Evolutionary conservation across 192 early-diverging fungal genomes (phyloP).

Genomic region (Tieghemiomyces parasiticus): DNA sequence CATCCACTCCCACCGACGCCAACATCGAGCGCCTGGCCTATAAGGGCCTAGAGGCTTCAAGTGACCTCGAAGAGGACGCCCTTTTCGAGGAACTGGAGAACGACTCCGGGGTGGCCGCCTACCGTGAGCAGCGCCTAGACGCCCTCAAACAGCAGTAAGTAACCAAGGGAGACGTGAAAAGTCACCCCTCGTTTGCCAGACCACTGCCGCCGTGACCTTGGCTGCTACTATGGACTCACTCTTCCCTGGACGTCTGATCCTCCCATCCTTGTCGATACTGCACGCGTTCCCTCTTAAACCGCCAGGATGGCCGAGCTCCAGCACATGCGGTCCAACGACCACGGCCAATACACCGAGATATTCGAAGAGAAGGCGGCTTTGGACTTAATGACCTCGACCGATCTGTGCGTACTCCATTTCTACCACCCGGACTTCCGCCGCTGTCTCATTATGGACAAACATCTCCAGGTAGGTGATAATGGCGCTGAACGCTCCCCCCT

Average conservation of each 20-base stretch:
- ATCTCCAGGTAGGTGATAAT: conserved; percentile 40
- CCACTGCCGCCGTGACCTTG: too few relatives aligned
- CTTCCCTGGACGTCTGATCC: too few relatives aligned
- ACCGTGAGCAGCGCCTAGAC: conserved; percentile 73
- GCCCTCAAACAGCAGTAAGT: conserved; percentile 74
- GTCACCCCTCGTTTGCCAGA: not conserved
- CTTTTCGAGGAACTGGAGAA: conserved; percentile 75
- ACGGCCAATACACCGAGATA: conserved; percentile 67
- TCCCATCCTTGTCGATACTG: too few relatives aligned
- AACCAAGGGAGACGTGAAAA: not conserved
- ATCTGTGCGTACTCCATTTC: conserved; percentile 72
- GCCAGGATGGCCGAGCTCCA: conserved; percentile 45
- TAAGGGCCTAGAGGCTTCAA: conserved; percentile 17
- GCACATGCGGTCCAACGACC: conserved; percentile 39
- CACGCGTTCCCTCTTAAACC: too few relatives aligned
- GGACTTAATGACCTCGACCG: conserved; percentile 53
- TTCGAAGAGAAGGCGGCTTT: conserved; percentile 72
- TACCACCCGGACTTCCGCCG: conserved; percentile 85
- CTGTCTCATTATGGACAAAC: conserved; percentile 86
- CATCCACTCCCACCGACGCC: conserved; percentile 1
- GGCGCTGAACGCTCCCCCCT: too few relatives aligned
- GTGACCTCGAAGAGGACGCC: conserved; percentile 59
- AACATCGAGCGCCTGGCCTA: not conserved
- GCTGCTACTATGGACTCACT: too few relatives aligned
- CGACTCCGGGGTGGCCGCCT: conserved; percentile 48